A percentile compares a stretch with the other conserved stretches of the same genome.
Evolutionary conservation across 1,284 basidiomycete genomes (phyloP).

Genomic region (Stereum hirsutum): DNA sequence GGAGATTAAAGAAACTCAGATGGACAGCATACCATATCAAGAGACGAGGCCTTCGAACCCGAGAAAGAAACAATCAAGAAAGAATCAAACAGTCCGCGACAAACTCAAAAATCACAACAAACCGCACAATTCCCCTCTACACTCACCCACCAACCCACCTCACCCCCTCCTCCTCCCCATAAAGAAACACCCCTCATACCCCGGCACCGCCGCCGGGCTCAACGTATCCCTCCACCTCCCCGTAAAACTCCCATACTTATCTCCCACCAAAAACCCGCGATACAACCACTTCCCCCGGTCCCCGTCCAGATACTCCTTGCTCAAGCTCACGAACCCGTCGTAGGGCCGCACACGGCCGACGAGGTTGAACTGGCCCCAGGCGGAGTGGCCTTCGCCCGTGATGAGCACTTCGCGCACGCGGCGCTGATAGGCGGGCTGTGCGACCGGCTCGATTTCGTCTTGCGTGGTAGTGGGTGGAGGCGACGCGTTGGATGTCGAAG

Average conservation of each 20-base stretch:
- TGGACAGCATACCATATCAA: too few relatives aligned
- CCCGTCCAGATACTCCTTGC: conserved; percentile 63
- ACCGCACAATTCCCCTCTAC: too few relatives aligned
- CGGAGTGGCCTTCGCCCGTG: conserved; percentile 71
- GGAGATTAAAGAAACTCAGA: too few relatives aligned
- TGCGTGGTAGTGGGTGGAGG: too few relatives aligned
- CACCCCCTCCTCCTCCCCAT: conserved; percentile 53
- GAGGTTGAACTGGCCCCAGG: conserved; percentile 72
- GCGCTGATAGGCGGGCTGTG: conserved; percentile 10
- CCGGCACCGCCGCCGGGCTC: conserved; percentile 40
- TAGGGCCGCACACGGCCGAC: conserved; percentile 58
- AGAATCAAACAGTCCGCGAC: too few relatives aligned
- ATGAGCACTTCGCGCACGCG: conserved; percentile 54
- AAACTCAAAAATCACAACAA: too few relatives aligned
- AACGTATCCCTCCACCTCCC: conserved; percentile 73
- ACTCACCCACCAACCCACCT: too few relatives aligned
- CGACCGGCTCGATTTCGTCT: conserved; percentile 7
- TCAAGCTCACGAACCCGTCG: conserved; percentile 63
- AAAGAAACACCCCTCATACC: conserved; percentile 71
- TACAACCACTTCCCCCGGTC: conserved; percentile 73
- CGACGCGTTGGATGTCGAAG: too few relatives aligned
- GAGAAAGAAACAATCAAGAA: too few relatives aligned
- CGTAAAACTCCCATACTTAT: conserved; percentile 48
- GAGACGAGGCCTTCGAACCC: too few relatives aligned
- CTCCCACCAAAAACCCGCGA: conserved; percentile 64